Conservation (phyloP, 805 yeast genomes). For the Ogataea methanolica region DNA sequence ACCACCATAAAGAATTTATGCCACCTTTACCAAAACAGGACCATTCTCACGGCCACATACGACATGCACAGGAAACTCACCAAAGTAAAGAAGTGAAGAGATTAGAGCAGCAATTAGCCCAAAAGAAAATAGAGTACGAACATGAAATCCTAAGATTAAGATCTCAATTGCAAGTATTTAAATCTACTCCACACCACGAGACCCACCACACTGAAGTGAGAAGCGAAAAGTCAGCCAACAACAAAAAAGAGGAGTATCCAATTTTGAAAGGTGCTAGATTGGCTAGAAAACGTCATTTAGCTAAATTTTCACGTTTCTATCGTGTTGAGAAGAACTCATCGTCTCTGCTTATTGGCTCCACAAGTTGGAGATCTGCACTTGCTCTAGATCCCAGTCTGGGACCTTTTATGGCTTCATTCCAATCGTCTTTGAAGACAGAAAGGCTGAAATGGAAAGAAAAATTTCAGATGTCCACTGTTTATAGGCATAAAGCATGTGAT, state of each 20-base stretch:
- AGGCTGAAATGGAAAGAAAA: conserved; percentile 12
- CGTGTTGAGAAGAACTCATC: conserved; percentile 8
- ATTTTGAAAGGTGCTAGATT: conserved; percentile 1
- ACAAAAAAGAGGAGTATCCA: neutral
- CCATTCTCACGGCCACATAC: too few relatives aligned
- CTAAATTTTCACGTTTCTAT: conserved; percentile 1
- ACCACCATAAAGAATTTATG: too few relatives aligned
- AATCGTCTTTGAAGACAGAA: conserved; percentile 5
- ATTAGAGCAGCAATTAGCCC: too few relatives aligned
- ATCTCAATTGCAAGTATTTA: neutral
- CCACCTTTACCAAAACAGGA: too few relatives aligned
- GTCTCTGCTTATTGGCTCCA: conserved; percentile 6
- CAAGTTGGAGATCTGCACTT: conserved; percentile 15
- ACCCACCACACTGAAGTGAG: neutral
- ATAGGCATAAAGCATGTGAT: neutral
- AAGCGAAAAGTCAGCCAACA: neutral
- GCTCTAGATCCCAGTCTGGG: conserved; percentile 7
- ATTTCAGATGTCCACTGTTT: neutral
- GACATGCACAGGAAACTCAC: too few relatives aligned
- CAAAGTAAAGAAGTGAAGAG: too few relatives aligned
- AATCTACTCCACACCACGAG: neutral
- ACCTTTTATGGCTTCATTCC: conserved; percentile 1
- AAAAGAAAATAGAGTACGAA: too few relatives aligned
- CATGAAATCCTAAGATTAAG: neutral
- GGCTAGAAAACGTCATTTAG: neutral